Evolutionary conservation across 2,329 filamentous ascomycete genomes (phyloP), one percentile per base, ranked within the genome.

Genomic region (Botryosphaeria agaves): DNA sequence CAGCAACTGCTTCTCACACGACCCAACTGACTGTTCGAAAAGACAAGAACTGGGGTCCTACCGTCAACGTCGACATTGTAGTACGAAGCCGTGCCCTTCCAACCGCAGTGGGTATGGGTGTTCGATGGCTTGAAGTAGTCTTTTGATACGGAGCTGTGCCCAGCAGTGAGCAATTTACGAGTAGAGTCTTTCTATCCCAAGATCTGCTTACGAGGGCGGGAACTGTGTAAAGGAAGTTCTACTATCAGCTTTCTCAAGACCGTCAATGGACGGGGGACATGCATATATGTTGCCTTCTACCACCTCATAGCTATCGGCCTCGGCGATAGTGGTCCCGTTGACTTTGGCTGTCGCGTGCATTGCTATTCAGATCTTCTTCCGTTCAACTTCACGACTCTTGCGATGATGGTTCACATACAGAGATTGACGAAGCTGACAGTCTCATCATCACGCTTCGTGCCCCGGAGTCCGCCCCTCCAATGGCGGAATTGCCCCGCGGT

Each of bases 211-310:
- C 26, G 15, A 21, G 23, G 31, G 44, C 17, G 46, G 34, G 31
- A 41, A 39, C n/a, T n/a, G n/a, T n/a, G n/a, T n/a, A n/a, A 26
- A 31, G 27, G 7, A 24, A 9, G 34, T 21, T 34, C 17, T 27
- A 44, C 37, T 42, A 21, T 15, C 15, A 34, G 18, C 9, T 19
- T 21, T 9, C 17, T 4, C 11, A 14, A 17, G n/a, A n/a, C n/a
- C n/a, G n/a, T n/a, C n/a, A n/a, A 8, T 18, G 15, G 8, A 15
- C 31, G 11, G 12, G 17, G 9, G 12, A 34, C 42, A 12, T 39
- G 59, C 56, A 43, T 72, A 72, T 35, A 71, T 56, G 46, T 70
- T 71, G 16, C 66, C 66, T 39, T 73, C 69, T 19, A 72, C 65
- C 17, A 61, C 56, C 40, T 69, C 62, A 50, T 59, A 69, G 11